These are phyloP conservation scores for Podila clonocystis DNA, from an alignment of 192 early-diverging fungal genomes.

Conservation along the genomic window DNA sequence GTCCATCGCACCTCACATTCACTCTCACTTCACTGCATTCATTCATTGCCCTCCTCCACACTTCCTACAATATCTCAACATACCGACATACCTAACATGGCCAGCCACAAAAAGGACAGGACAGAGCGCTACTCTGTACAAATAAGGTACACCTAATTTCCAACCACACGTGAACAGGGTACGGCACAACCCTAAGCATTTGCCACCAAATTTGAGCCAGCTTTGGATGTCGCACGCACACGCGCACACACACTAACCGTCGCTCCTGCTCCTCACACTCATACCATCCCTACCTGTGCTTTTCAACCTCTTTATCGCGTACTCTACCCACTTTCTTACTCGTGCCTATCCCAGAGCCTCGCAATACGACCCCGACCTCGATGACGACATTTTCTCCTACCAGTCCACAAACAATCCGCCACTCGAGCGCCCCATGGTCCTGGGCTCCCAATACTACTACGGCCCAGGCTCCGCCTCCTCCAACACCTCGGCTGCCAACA, in stretches of 20 bases:
- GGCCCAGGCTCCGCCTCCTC: slow-evolving; percentile 6
- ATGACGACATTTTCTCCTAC: slow-evolving; percentile 11
- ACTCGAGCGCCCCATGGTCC: too few species aligned
- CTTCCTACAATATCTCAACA: not conserved
- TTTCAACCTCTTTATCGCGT: not conserved
- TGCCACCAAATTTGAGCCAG: too few species aligned
- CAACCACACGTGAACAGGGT: too few species aligned
- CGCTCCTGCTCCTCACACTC: not conserved
- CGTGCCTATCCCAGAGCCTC: slow-evolving; percentile 8
- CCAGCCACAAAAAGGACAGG: not conserved
- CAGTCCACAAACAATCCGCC: slow-evolving; percentile 18
- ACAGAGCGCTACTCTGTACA: slow-evolving; percentile 29
- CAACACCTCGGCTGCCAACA: slow-evolving; percentile 6
- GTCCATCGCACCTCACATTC: too few species aligned
- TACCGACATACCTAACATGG: slow-evolving; percentile 2
- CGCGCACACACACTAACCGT: not conserved
- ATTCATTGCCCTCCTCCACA: not conserved
- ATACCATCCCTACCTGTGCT: not conserved
- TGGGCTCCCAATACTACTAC: slow-evolving; percentile 7
- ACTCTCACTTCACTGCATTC: not conserved
- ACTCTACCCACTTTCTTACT: not conserved
- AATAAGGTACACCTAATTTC: slow-evolving; percentile 14
- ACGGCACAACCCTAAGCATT: too few species aligned
- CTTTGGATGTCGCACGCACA: too few species aligned
- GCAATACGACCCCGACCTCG: slow-evolving; percentile 27